Evolutionary conservation across 2,329 filamentous ascomycete species (phyloP), one percentile per base, ranked within the genome.

Genomic region (Stachybotrys elegans): DNA sequence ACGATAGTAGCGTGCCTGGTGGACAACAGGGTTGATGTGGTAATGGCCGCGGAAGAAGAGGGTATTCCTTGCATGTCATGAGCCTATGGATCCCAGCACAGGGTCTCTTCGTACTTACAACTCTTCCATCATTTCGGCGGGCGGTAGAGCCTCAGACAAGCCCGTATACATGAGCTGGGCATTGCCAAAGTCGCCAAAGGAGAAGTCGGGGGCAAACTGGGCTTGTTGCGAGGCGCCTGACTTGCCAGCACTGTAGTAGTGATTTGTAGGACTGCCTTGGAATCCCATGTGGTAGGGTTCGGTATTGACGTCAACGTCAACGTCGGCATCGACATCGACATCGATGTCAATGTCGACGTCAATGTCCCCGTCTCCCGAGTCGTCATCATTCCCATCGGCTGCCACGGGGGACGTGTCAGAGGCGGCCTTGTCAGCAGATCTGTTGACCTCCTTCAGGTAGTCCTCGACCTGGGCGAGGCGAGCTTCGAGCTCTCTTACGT

Each of bases 401-500:
- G n/a, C n/a, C n/a, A n/a, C n/a, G n/a, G n/a, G n/a, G n/a, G n/a
- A n/a, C n/a, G n/a, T n/a, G n/a, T n/a, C n/a, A n/a, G n/a, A n/a
- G n/a, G n/a, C n/a, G n/a, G n/a, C n/a, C n/a, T 17, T 16, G 31
- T 57, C 56, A 16, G 44, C 52, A 31, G 48, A 53, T 42, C 63
- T 69, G 43, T 77, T 75, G 49, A 82, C 82, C 46, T 77, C 84
- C 63, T 83, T 88, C 48, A 90, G 75, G 51, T 90, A 76, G 37
- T 78, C 88, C 67, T 93, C 91, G 29, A 92, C 88, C 69, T 95
- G 86, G 47, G 83, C 85, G 60, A 96, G 70, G 58, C 92, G 79
- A 51, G 88, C 88, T 65, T 96, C 92, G 45, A 96, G 71, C 60
- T 93, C 85, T 69, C 87, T 93, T 49, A 95, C 91, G 64, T 95